These are phyloP conservation scores for Suzukiozyma palmioleophila DNA, from an alignment of 1,139 yeast genomes.

Conservation along the genomic window DNA sequence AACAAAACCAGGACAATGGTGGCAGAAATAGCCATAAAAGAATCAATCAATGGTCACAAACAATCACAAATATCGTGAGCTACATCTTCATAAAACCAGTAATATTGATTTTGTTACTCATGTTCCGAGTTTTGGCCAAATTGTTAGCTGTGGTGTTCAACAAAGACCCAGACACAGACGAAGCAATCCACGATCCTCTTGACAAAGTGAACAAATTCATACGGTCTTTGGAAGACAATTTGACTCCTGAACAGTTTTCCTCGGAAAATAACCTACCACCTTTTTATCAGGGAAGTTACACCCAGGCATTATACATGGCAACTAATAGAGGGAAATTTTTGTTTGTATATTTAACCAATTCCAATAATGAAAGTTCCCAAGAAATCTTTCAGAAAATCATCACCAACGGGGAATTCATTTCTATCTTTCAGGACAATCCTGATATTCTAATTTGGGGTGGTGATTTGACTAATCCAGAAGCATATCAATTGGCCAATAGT, in stretches of 20 bases:
- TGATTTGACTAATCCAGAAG: conserved; percentile 73
- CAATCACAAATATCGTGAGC: conserved; percentile 12
- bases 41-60: neutral
- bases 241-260: conserved; percentile 19
- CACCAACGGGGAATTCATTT: conserved; percentile 48
- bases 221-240: conserved; percentile 32
- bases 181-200: conserved; percentile 23
- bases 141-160: conserved; percentile 25
- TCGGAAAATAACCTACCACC: conserved; percentile 26
- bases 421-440: conserved; percentile 44
- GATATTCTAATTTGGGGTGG: conserved; percentile 83
- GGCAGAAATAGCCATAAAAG: conserved; percentile 5
- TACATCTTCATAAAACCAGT: conserved; percentile 27
- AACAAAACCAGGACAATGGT: neutral
- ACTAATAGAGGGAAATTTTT: conserved; percentile 67
- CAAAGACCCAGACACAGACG: conserved; percentile 13
- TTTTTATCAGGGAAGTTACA: conserved; percentile 70
- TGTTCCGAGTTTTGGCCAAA: conserved; percentile 22
- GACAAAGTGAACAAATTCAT: conserved; percentile 32
- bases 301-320: conserved; percentile 68
- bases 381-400: conserved; percentile 55
- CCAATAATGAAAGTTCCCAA: conserved; percentile 60
- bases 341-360: conserved; percentile 69
- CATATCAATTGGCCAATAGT: conserved; percentile 77
- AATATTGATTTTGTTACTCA: conserved; percentile 19